Conservation (phyloP, 2,329 filamentous ascomycete genomes). For the Aspergillus flavus region DNA sequence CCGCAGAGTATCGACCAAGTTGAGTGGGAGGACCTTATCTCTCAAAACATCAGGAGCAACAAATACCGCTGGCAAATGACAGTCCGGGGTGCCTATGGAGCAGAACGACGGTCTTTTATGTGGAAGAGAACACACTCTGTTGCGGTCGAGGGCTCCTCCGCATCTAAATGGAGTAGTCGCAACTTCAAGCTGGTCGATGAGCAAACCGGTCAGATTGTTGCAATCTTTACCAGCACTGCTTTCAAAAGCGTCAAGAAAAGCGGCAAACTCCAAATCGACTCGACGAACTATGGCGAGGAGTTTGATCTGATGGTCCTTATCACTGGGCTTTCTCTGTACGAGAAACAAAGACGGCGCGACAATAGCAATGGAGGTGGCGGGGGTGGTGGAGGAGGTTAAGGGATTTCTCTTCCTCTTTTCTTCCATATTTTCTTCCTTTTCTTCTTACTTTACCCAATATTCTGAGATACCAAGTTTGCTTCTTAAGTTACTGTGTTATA, state of each 20-base stretch:
- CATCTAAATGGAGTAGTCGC: slow-evolving; percentile 21
- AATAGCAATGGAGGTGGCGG: slow-evolving; percentile 11
- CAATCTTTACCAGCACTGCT: slow-evolving; percentile 33
- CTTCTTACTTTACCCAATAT: not conserved
- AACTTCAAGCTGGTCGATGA: slow-evolving; percentile 41
- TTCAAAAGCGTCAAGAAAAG: slow-evolving; percentile 32
- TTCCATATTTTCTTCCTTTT: not conserved
- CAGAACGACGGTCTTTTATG: slow-evolving; percentile 27
- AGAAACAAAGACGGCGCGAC: slow-evolving; percentile 26
- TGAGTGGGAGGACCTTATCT: slow-evolving; percentile 34
- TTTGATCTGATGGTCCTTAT: slow-evolving; percentile 36
- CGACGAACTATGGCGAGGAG: slow-evolving; percentile 24
- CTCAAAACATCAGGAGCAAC: slow-evolving; percentile 25
- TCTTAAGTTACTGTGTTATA: not conserved
- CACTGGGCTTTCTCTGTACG: slow-evolving; percentile 28
- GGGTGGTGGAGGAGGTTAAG: slow-evolving; percentile 13
- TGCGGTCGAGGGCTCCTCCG: slow-evolving; percentile 29
- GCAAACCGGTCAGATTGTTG: slow-evolving; percentile 29
- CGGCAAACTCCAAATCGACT: slow-evolving; percentile 36
- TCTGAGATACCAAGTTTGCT: slow-evolving; percentile 9
- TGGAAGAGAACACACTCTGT: slow-evolving; percentile 38
- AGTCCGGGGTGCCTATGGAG: slow-evolving; percentile 10
- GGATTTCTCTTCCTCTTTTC: not conserved
- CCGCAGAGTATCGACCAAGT: slow-evolving; percentile 25
- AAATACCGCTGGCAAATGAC: slow-evolving; percentile 34